Conservation (phyloP, 257 asterid species). For the Mentha longifolia region DNA sequence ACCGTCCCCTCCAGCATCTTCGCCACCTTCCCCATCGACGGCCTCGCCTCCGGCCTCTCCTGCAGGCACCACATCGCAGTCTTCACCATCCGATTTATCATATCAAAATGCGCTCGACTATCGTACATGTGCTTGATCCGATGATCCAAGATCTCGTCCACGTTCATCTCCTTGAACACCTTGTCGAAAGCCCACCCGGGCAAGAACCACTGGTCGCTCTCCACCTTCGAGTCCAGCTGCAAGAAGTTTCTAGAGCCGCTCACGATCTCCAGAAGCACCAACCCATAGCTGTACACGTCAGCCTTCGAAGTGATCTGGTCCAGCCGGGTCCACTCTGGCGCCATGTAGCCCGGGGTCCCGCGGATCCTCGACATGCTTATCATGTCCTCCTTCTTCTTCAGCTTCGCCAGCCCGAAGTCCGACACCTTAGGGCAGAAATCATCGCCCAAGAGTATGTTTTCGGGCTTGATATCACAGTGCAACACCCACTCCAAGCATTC, state of each 20-base stretch:
- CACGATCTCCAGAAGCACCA: slow-evolving; percentile 78
- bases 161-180: slow-evolving; percentile 71
- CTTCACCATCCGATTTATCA: slow-evolving; percentile 83
- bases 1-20: slow-evolving; percentile 91
- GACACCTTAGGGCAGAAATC: slow-evolving; percentile 94
- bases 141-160: slow-evolving; percentile 70
- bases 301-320: slow-evolving; percentile 83
- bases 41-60: slow-evolving; percentile 65
- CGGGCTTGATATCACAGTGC: slow-evolving; percentile 91
- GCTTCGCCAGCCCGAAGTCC: slow-evolving; percentile 82
- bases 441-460: slow-evolving; percentile 81
- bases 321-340: slow-evolving; percentile 77
- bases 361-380: slow-evolving; percentile 62
- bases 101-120: slow-evolving; percentile 55
- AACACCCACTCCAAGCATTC: slow-evolving; percentile 94
- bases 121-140: slow-evolving; percentile 64
- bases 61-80: slow-evolving; percentile 96
- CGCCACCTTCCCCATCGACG: slow-evolving; percentile 94
- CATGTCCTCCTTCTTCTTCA: slow-evolving; percentile 80
- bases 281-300: slow-evolving; percentile 81
- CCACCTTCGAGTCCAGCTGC: slow-evolving; percentile 52
- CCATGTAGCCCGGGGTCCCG: slow-evolving; percentile 85
- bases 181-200: slow-evolving; percentile 84
- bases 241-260: slow-evolving; percentile 66
- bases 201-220: slow-evolving; percentile 76